These are phyloP conservation scores for Stagonosporopsis chrysanthemi DNA, from an alignment of 2,329 filamentous ascomycete species.

Conservation along the genomic window DNA sequence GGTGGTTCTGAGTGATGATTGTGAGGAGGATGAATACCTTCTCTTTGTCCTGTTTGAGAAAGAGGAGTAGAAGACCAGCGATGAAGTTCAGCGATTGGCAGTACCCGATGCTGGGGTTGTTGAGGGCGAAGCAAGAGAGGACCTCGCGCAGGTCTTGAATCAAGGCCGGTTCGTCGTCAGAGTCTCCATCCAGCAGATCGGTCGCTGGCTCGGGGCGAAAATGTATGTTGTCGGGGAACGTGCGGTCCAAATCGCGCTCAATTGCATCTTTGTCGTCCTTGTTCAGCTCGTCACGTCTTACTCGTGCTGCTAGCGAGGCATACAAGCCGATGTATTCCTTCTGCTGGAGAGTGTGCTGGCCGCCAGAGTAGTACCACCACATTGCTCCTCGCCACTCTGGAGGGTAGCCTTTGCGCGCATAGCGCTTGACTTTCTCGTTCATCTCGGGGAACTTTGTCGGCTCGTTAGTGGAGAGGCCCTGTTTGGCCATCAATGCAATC, in stretches of 20 bases:
- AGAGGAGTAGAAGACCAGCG: slow-evolving; percentile 85
- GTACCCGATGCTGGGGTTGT: slow-evolving; percentile 91
- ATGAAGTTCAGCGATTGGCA: slow-evolving; percentile 97
- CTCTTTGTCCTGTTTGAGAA: slow-evolving; percentile 82
- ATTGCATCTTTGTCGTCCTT: slow-evolving; percentile 86
- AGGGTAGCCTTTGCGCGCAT: slow-evolving; percentile 90
- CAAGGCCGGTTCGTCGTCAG: slow-evolving; percentile 72
- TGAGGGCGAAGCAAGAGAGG: slow-evolving; percentile 85
- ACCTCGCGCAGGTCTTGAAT: slow-evolving; percentile 84
- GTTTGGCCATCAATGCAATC: slow-evolving; percentile 77
- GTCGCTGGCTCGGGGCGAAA: slow-evolving; percentile 73
- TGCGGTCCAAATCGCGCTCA: slow-evolving; percentile 90
- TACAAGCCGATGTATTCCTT: slow-evolving; percentile 74
- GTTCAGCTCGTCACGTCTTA: slow-evolving; percentile 68
- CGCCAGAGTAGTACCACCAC: slow-evolving; percentile 96
- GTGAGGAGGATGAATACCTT: slow-evolving; percentile 93
- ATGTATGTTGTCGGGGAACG: slow-evolving; percentile 90
- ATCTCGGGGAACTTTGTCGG: slow-evolving; percentile 82
- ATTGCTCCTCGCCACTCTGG: slow-evolving; percentile 93
- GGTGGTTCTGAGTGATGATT: slow-evolving; percentile 85
- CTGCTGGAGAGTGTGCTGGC: slow-evolving; percentile 78
- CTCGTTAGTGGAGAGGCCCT: slow-evolving; percentile 72
- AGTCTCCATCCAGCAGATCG: slow-evolving; percentile 38
- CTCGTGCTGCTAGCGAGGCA: slow-evolving; percentile 70
- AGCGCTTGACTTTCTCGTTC: slow-evolving; percentile 84